phyloP scores from a whole-genome alignment of 129 eudicot species.

The Artemisia argyi region DNA sequence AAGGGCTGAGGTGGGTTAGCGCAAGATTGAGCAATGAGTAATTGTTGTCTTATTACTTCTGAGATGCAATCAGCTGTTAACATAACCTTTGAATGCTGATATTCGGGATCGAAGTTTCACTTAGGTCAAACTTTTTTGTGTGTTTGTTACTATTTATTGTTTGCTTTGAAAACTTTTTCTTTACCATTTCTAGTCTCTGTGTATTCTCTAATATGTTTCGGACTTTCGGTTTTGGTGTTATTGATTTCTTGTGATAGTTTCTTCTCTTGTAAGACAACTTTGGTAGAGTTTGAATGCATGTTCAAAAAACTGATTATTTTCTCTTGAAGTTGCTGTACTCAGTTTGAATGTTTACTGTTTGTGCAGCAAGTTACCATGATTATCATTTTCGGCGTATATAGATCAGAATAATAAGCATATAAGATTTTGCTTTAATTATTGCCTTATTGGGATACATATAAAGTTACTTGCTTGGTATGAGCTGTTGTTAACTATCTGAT shows the following conservation, averaged over 20 bases:
- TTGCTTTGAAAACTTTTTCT: not conserved
- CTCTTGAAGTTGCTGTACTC: not conserved
- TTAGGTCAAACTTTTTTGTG: too few species aligned
- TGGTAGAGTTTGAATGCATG: too few species aligned
- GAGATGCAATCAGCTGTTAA: not conserved
- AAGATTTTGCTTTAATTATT: not conserved
- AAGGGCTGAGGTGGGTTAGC: not conserved
- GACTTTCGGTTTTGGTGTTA: too few species aligned
- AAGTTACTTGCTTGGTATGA: not conserved
- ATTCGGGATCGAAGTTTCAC: too few species aligned
- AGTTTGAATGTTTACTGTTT: not conserved
- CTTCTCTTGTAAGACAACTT: too few species aligned
- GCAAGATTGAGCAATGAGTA: constrained; percentile 16
- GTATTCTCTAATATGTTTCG: too few species aligned
- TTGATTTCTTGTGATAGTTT: too few species aligned
- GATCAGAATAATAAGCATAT: not conserved
- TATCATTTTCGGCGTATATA: not conserved
- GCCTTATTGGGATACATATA: not conserved
- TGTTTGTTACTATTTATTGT: too few species aligned
- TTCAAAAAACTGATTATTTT: not conserved
- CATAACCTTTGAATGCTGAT: too few species aligned
- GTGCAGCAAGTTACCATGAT: not conserved
- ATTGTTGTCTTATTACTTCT: not conserved
- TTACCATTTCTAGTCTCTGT: not conserved
- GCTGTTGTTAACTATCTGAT: too few species aligned